Conservation (phyloP, 2,329 filamentous ascomycete genomes). For the Raffaelea albimanens region DNA sequence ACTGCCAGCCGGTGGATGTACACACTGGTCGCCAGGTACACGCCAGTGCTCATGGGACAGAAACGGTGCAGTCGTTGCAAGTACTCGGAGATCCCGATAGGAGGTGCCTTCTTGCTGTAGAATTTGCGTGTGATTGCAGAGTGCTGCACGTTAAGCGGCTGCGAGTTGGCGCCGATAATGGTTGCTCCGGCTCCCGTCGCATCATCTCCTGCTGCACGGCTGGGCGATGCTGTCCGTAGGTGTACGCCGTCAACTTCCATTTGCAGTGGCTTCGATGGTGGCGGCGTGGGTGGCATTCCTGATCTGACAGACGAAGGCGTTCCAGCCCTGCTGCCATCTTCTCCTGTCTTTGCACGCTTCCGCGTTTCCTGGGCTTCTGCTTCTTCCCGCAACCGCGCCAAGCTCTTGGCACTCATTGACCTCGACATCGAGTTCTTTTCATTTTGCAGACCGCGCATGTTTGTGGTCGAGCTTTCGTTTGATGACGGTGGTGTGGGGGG, state of each 20-base stretch:
- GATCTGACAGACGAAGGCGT: background rate
- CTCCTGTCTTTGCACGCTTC: background rate
- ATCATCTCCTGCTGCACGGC: constrained; percentile 16
- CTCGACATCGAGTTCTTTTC: constrained; percentile 53
- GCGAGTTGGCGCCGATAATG: constrained; percentile 58
- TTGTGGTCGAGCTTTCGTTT: constrained; percentile 47
- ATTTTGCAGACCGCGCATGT: constrained; percentile 53
- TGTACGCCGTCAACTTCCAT: constrained; percentile 42
- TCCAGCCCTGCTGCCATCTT: background rate
- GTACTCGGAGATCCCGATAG: constrained; percentile 76
- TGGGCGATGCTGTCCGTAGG: constrained; percentile 23
- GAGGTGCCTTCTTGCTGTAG: constrained; percentile 78
- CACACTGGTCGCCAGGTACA: constrained; percentile 80
- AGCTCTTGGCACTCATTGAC: constrained; percentile 45
- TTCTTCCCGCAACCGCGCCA: constrained; percentile 34
- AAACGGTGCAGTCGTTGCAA: constrained; percentile 78
- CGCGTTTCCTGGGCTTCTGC: constrained; percentile 25
- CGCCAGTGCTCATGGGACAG: constrained; percentile 87
- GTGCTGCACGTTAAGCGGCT: constrained; percentile 69
- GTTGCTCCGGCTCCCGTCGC: constrained; percentile 34
- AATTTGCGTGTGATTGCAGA: constrained; percentile 85
- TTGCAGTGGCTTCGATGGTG: constrained; percentile 11
- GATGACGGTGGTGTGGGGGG: constrained; percentile 68
- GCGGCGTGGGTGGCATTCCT: constrained; percentile 11
- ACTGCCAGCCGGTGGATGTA: constrained; percentile 82